A percentile compares a stretch with the other conserved stretches of the same genome.
These are phyloP conservation scores for Myriosclerotinia curreyana DNA, from an alignment of 2,329 filamentous ascomycete species.

Conservation along the genomic window DNA sequence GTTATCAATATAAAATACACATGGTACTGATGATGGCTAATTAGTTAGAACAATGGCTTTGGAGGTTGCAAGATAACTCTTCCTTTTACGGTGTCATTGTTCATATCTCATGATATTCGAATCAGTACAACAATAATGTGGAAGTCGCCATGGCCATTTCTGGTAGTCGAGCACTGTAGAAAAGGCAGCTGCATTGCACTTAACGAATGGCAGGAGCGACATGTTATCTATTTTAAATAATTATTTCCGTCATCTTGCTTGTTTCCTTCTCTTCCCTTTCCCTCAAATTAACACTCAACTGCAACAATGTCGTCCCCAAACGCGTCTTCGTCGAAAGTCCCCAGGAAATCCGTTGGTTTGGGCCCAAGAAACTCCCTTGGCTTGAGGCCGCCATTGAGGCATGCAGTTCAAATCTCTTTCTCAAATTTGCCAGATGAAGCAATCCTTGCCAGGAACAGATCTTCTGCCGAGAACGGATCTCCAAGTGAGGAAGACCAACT, in stretches of 20 bases:
- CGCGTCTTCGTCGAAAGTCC: background rate
- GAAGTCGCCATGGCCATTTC: background rate
- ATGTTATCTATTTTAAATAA: background rate
- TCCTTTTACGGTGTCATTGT: background rate
- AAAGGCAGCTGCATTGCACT: background rate
- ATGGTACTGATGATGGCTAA: background rate
- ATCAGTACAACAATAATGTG: background rate
- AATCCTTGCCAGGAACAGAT: background rate
- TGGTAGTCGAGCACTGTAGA: background rate
- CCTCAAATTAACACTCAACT: background rate
- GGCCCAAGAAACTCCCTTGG: background rate
- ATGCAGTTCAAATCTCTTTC: constrained; percentile 8
- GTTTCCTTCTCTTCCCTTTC: background rate
- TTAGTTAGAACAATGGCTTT: background rate
- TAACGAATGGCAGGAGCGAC: background rate
- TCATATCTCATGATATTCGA: background rate
- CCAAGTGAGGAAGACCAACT: constrained; percentile 7
- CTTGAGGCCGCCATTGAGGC: constrained; percentile 3
- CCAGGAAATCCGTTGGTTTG: background rate
- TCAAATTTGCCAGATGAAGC: constrained; percentile 8
- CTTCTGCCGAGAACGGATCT: background rate
- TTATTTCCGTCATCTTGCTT: background rate
- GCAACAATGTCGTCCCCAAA: background rate
- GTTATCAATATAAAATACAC: background rate
- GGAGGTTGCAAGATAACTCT: background rate